Conservation (phyloP, 1,139 yeast genomes). For the Blastobotrys capitulatus region DNA sequence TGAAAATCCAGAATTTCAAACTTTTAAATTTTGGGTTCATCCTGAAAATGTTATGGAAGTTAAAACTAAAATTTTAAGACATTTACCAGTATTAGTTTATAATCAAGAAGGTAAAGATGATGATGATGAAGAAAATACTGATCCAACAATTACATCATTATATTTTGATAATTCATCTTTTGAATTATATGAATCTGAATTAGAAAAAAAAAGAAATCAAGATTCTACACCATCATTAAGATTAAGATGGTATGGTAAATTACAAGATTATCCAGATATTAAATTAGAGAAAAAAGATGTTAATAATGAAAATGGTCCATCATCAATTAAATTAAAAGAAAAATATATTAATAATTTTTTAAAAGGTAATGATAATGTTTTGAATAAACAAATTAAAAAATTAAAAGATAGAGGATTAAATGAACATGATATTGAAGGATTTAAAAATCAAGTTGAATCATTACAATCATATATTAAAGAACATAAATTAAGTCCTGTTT, state of each 20-base stretch:
- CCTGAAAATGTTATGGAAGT: slow-evolving; percentile 96
- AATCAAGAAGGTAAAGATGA: slow-evolving; percentile 37
- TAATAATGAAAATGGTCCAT: too few species aligned
- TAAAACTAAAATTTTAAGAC: slow-evolving; percentile 87
- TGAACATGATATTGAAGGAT: slow-evolving; percentile 45
- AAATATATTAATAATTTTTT: slow-evolving; percentile 67
- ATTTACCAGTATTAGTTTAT: slow-evolving; percentile 85
- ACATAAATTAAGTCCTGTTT: slow-evolving; percentile 70
- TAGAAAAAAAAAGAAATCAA: slow-evolving; percentile 47
- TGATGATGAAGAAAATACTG: slow-evolving; percentile 41
- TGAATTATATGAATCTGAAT: slow-evolving; percentile 79
- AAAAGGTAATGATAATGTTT: slow-evolving; percentile 38
- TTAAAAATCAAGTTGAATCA: slow-evolving; percentile 50
- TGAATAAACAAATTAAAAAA: slow-evolving; percentile 46
- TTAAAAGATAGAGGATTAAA: slow-evolving; percentile 45
- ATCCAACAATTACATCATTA: slow-evolving; percentile 79
- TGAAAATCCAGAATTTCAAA: slow-evolving; percentile 55
- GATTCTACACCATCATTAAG: slow-evolving; percentile 74
- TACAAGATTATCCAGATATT: slow-evolving; percentile 70
- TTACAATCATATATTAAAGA: slow-evolving; percentile 60
- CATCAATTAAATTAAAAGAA: slow-evolving; percentile 64
- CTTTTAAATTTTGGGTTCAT: slow-evolving; percentile 92
- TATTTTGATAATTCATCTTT: slow-evolving; percentile 83
- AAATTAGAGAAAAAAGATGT: slow-evolving; percentile 68
- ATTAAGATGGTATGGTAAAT: slow-evolving; percentile 85